Conservation (phyloP, 1,284 basidiomycete species). For the Cerrena zonata region DNA sequence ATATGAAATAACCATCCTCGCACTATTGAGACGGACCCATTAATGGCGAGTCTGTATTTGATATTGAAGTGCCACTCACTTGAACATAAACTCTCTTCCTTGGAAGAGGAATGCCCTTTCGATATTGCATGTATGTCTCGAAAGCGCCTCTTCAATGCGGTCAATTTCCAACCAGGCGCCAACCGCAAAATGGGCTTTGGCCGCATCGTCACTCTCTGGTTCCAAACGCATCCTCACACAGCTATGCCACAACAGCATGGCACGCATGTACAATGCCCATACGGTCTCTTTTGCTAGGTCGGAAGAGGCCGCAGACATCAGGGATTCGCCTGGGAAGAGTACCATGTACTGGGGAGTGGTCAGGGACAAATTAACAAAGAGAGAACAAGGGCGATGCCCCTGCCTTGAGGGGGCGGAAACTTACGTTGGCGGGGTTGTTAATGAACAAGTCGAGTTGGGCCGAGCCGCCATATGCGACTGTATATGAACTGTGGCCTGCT, state of each 20-base stretch:
- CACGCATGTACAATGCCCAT: constrained; percentile 66
- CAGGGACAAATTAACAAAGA: constrained; percentile 6
- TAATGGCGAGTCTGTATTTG: no score
- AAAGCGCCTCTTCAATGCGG: constrained; percentile 54
- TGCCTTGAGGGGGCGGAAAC: no score
- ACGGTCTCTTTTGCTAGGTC: constrained; percentile 53
- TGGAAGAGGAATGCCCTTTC: constrained; percentile 64
- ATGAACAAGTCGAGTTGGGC: constrained; percentile 48
- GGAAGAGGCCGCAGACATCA: constrained; percentile 26
- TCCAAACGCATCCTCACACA: constrained; percentile 57
- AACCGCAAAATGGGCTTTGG: constrained; percentile 58
- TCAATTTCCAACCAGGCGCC: constrained; percentile 70
- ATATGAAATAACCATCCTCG: constrained; percentile 63
- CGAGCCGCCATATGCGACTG: constrained; percentile 38
- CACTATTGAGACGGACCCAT: constrained; percentile 39
- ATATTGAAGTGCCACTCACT: constrained; percentile 45
- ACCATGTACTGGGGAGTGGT: constrained; percentile 47
- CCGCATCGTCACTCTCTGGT: constrained; percentile 33
- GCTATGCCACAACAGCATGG: constrained; percentile 65
- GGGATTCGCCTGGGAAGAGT: constrained; percentile 63
- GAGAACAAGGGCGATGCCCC: no score
- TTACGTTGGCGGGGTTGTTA: constrained; percentile 61
- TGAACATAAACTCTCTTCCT: constrained; percentile 69
- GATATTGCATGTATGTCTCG: constrained; percentile 58
- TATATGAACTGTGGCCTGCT: constrained; percentile 59